Evolutionary conservation across 1,139 yeast genomes (phyloP).

Genomic region (Saccharomycopsis hybrid): DNA sequence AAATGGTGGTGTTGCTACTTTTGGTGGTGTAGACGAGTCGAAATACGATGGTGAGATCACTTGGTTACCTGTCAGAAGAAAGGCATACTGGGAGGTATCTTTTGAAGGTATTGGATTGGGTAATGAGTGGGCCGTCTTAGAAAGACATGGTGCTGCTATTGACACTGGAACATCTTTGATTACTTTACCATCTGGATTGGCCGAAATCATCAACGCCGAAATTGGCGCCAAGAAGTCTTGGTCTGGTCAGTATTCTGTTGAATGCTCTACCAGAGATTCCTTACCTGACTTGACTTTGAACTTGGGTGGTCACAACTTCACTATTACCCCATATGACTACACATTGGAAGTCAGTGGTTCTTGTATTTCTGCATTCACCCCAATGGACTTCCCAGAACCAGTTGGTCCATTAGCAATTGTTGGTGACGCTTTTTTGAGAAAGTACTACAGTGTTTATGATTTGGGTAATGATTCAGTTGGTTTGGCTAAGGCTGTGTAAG

Average conservation of each 20-base stretch:
- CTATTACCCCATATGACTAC: constrained; percentile 82
- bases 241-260: constrained; percentile 94
- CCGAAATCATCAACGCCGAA: constrained; percentile 89
- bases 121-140: constrained; percentile 78
- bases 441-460: constrained; percentile 89
- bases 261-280: constrained; percentile 73
- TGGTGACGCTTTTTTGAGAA: constrained; percentile 96
- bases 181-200: constrained; percentile 89
- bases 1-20: constrained; percentile 86
- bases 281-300: constrained; percentile 89
- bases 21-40: constrained; percentile 41
- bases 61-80: constrained; percentile 96
- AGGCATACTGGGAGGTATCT: constrained; percentile 98
- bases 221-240: constrained; percentile 96
- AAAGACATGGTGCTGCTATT: constrained; percentile 88
- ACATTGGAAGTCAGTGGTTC: constrained; percentile 89
- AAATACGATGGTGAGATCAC: constrained; percentile 76
- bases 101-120: constrained; percentile 89
- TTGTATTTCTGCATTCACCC: constrained; percentile 93
- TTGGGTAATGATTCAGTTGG: constrained; percentile 88
- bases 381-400: constrained; percentile 96
- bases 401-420: constrained; percentile 93
- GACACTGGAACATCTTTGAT: constrained; percentile 97
- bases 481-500: constrained; percentile 63
- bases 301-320: constrained; percentile 85